Percentiles rank a stretch among this genome's conserved stretches.
Evolutionary conservation across 2,329 filamentous ascomycete species (phyloP).

Genomic region (Xylaria multiplex): DNA sequence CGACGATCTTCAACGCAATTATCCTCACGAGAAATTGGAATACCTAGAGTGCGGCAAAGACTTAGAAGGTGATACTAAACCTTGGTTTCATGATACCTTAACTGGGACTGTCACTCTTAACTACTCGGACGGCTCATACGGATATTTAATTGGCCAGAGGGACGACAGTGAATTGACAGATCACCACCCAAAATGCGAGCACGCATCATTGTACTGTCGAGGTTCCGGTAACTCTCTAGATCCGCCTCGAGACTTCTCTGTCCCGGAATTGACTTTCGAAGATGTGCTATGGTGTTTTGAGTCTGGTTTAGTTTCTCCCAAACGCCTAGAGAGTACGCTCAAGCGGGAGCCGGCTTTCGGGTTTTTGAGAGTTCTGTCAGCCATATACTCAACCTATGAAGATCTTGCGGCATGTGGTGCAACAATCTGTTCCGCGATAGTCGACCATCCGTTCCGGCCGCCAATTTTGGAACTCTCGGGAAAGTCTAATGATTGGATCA

Average conservation of each 20-base stretch:
- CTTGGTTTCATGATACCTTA: slow-evolving; percentile 15
- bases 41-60: slow-evolving; percentile 3
- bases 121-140: not conserved
- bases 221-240: not conserved
- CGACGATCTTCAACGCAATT: not conserved
- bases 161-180: slow-evolving; percentile 4
- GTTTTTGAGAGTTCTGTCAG: slow-evolving; percentile 16
- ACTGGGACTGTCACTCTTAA: slow-evolving; percentile 1
- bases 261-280: slow-evolving; percentile 11
- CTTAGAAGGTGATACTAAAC: not conserved
- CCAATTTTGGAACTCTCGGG: not conserved
- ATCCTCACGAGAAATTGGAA: slow-evolving; percentile 3
- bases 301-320: slow-evolving; percentile 12
- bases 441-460: slow-evolving; percentile 19
- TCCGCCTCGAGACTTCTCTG: not conserved
- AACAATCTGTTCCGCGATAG: slow-evolving; percentile 24
- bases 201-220: slow-evolving; percentile 15
- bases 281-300: slow-evolving; percentile 25
- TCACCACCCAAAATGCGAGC: slow-evolving; percentile 6
- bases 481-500: not conserved
- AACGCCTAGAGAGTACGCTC: slow-evolving; percentile 1
- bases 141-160: slow-evolving; percentile 5
- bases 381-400: slow-evolving; percentile 17
- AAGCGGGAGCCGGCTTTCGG: slow-evolving; percentile 17
- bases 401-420: slow-evolving; percentile 17